Conservation (phyloP, 106 monocot species). For the Agapanthus africanus region DNA sequence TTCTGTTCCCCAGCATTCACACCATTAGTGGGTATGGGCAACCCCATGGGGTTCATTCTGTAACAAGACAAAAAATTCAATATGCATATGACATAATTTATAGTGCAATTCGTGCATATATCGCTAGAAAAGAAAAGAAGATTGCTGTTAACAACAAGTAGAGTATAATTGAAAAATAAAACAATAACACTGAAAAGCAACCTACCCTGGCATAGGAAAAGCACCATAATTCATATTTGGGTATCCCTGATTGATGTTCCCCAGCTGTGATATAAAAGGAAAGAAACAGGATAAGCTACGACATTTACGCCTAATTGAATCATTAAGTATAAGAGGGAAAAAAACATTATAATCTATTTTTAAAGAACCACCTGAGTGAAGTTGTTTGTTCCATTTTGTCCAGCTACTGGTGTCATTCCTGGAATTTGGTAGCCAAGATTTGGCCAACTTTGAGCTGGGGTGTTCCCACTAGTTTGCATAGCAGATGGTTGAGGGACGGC, state of each 20-base stretch:
- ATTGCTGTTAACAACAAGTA: no score
- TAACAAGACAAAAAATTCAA: no score
- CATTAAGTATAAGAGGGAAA: not conserved
- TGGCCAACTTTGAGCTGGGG: no score
- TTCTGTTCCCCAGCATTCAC: conserved; percentile 5
- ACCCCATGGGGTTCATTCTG: conserved; percentile 35
- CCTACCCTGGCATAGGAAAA: conserved; percentile 49
- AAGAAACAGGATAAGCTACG: not conserved
- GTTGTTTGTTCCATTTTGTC: conserved; percentile 16
- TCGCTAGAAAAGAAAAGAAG: no score
- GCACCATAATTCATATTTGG: conserved; percentile 32
- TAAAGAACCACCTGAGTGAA: conserved; percentile 41
- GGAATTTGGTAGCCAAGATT: conserved; percentile 27
- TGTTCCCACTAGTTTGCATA: conserved; percentile 2
- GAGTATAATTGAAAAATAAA: no score
- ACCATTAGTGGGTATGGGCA: conserved; percentile 31
- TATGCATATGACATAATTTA: no score
- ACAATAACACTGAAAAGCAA: no score
- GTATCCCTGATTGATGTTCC: conserved; percentile 24
- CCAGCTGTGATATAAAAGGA: conserved; percentile 32
- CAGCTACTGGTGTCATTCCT: conserved; percentile 3
- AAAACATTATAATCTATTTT: not conserved
- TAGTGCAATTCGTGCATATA: no score
- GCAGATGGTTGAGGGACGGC: conserved; percentile 21
- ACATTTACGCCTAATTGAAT: not conserved